Evolutionary conservation across 2,329 filamentous ascomycete species (phyloP).

Genomic region (Lachnum nothofagi): DNA sequence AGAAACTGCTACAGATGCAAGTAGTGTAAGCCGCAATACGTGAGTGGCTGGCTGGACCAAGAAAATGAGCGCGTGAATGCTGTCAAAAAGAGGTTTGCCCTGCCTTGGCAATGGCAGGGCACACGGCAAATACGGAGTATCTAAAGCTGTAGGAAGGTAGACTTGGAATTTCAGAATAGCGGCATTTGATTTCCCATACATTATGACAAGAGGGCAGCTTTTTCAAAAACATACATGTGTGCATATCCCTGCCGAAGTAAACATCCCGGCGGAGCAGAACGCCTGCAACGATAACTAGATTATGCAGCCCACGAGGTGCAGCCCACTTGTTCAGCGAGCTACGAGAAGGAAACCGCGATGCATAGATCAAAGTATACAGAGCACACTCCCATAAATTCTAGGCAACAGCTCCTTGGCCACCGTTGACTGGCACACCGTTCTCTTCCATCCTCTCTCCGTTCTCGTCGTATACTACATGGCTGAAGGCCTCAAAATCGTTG

Average conservation of each 20-base stretch:
- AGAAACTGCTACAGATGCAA: too few relatives aligned
- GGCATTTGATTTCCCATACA: not conserved
- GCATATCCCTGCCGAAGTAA: too few relatives aligned
- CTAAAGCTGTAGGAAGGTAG: too few relatives aligned
- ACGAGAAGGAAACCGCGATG: not conserved
- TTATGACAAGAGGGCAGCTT: not conserved
- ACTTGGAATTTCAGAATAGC: not conserved
- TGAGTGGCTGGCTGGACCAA: too few relatives aligned
- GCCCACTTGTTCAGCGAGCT: not conserved
- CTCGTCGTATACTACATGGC: constrained; percentile 30
- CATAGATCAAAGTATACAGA: not conserved
- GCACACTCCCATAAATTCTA: too few relatives aligned
- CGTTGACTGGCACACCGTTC: constrained; percentile 19
- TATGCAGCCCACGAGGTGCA: not conserved
- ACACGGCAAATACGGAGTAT: too few relatives aligned
- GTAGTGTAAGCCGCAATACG: too few relatives aligned
- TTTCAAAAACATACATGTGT: too few relatives aligned
- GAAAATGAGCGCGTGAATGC: too few relatives aligned
- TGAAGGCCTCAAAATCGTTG: constrained; percentile 32
- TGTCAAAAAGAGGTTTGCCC: too few relatives aligned
- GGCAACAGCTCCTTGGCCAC: not conserved
- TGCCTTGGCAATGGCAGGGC: too few relatives aligned
- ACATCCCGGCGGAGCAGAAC: too few relatives aligned
- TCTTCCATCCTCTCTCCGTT: constrained; percentile 25
- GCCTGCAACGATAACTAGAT: not conserved